These are phyloP conservation scores for Amanita muscaria DNA, from an alignment of 768 basidiomycete species.

Conservation along the genomic window DNA sequence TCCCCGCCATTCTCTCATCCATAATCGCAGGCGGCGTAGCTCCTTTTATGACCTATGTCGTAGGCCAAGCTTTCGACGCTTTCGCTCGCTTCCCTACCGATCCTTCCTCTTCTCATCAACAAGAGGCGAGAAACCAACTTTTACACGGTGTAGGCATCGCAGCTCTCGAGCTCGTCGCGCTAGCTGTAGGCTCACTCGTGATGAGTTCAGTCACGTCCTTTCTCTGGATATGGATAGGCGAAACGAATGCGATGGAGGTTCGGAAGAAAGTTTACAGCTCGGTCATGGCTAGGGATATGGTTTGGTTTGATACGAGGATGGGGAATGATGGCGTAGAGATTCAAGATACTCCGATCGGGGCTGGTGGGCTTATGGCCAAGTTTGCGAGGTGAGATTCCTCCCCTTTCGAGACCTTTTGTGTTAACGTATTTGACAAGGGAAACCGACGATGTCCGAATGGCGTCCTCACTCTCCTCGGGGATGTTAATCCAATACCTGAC, in stretches of 20 bases:
- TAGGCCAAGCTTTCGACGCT: slow-evolving; percentile 69
- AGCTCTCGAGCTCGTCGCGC: slow-evolving; percentile 55
- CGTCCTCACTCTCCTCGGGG: slow-evolving; percentile 73
- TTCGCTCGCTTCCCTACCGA: slow-evolving; percentile 50
- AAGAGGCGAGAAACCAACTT: slow-evolving; percentile 39
- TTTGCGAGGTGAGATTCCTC: slow-evolving; percentile 60
- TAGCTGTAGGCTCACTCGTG: slow-evolving; percentile 57
- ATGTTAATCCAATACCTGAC: slow-evolving; percentile 73
- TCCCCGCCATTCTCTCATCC: slow-evolving; percentile 62
- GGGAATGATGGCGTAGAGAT: slow-evolving; percentile 41
- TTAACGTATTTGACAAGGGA: slow-evolving; percentile 45
- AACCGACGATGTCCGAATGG: slow-evolving; percentile 87
- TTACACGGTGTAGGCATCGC: slow-evolving; percentile 49
- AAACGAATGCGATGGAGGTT: slow-evolving; percentile 63
- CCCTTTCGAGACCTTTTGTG: background rate
- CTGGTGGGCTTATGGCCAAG: slow-evolving; percentile 89
- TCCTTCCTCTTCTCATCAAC: slow-evolving; percentile 32
- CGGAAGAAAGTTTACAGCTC: slow-evolving; percentile 60
- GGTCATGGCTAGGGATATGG: slow-evolving; percentile 63
- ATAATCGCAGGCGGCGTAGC: slow-evolving; percentile 60
- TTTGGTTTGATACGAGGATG: slow-evolving; percentile 88
- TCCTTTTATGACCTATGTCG: slow-evolving; percentile 79
- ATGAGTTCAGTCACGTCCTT: slow-evolving; percentile 68
- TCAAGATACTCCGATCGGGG: slow-evolving; percentile 48
- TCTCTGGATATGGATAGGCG: slow-evolving; percentile 86